phyloP scores from a whole-genome alignment of 495 filamentous ascomycete species.

The Aspergillus ostianus region DNA sequence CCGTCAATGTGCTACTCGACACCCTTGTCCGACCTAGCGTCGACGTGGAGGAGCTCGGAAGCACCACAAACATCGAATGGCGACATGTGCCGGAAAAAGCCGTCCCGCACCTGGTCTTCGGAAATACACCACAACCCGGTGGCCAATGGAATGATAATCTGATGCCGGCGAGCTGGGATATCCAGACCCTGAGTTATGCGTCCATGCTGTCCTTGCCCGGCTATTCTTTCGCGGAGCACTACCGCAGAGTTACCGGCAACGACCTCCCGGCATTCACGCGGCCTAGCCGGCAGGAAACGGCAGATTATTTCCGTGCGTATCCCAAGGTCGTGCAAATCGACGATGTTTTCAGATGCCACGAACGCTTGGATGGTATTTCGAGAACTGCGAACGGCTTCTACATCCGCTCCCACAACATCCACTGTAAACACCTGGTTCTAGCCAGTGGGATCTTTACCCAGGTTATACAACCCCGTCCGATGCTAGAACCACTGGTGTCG shows the following conservation, averaged over 20 bases:
- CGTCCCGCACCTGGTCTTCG: constrained; percentile 59
- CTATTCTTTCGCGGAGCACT: constrained; percentile 59
- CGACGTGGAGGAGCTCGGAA: constrained; percentile 53
- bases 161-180: constrained; percentile 53
- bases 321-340: constrained; percentile 54
- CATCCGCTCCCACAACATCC: constrained; percentile 51
- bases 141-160: constrained; percentile 66
- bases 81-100: constrained; percentile 47
- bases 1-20: constrained; percentile 63
- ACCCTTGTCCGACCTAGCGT: constrained; percentile 64
- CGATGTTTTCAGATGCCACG: constrained; percentile 46
- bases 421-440: constrained; percentile 60
- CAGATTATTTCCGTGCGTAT: constrained; percentile 57
- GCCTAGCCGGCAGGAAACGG: constrained; percentile 57
- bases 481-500: constrained; percentile 42
- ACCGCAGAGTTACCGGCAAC: constrained; percentile 38
- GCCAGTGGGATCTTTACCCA: constrained; percentile 64
- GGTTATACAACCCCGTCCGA: constrained; percentile 50
- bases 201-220: constrained; percentile 65
- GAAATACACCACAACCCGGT: constrained; percentile 51
- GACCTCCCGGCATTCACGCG: constrained; percentile 53
- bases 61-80: constrained; percentile 57
- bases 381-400: constrained; percentile 51
- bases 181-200: constrained; percentile 62
- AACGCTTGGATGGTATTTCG: constrained; percentile 42